phyloP scores from a whole-genome alignment of 2,329 filamentous ascomycete genomes.

The Paecilomyces sp. region DNA sequence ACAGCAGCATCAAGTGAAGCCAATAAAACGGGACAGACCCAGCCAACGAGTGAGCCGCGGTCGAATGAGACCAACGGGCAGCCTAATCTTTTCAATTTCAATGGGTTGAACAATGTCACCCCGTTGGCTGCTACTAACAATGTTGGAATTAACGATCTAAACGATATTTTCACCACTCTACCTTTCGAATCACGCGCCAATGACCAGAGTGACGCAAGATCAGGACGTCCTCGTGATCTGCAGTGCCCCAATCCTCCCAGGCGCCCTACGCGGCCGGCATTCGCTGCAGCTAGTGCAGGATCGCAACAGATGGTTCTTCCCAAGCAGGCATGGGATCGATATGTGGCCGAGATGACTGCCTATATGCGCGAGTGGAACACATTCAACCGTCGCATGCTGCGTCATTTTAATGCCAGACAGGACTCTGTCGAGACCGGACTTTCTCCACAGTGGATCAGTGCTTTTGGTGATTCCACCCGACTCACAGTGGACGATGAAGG shows the following conservation, averaged over 20 bases:
- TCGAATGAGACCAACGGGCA: constrained; percentile 8
- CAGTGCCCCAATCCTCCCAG: constrained; percentile 46
- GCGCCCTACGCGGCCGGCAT: constrained; percentile 34
- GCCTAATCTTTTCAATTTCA: constrained; percentile 37
- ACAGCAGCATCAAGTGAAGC: not conserved
- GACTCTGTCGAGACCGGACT: constrained; percentile 39
- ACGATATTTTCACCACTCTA: constrained; percentile 46
- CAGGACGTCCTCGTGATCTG: constrained; percentile 31
- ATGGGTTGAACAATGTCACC: constrained; percentile 42
- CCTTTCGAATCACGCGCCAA: constrained; percentile 53
- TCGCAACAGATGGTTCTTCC: constrained; percentile 34
- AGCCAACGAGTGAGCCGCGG: constrained; percentile 1
- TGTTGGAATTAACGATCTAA: constrained; percentile 46
- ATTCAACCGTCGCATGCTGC: constrained; percentile 49
- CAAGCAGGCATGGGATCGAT: constrained; percentile 43
- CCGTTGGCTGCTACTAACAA: constrained; percentile 42
- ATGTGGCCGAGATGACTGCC: constrained; percentile 45
- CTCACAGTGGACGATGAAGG: constrained; percentile 22
- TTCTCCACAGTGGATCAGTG: constrained; percentile 44
- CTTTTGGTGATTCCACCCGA: constrained; percentile 40
- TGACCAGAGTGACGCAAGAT: constrained; percentile 31
- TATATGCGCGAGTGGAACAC: constrained; percentile 52
- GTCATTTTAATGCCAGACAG: constrained; percentile 49
- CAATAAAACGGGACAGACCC: not conserved
- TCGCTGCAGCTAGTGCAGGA: constrained; percentile 12